Conservation (phyloP, 2,329 filamentous ascomycete species). For the Diaporthe destruens region DNA sequence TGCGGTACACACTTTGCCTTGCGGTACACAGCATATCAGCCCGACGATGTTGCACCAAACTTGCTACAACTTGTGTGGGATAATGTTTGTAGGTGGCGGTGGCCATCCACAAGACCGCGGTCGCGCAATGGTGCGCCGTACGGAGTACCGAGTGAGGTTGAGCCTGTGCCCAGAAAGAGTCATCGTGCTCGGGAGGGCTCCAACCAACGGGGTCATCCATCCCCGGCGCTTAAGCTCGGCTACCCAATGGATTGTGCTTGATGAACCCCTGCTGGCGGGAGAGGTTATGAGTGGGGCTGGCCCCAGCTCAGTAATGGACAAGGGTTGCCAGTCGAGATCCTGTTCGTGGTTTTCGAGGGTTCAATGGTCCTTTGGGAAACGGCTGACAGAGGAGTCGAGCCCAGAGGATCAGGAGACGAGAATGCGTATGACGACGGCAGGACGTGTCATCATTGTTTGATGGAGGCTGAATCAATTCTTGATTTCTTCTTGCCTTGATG, state of each 20-base stretch:
- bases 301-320: slow-evolving; percentile 19
- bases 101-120: background rate
- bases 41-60: background rate
- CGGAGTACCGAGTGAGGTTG: slow-evolving; percentile 21
- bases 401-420: slow-evolving; percentile 24
- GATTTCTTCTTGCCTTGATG: background rate
- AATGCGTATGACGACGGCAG: slow-evolving; percentile 15
- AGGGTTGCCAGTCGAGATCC: slow-evolving; percentile 28
- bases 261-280: slow-evolving; percentile 29
- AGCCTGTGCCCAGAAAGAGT: background rate
- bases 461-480: background rate
- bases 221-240: slow-evolving; percentile 37
- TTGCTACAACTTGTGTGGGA: background rate
- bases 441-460: slow-evolving; percentile 3
- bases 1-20: background rate
- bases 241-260: slow-evolving; percentile 35
- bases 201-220: slow-evolving; percentile 27
- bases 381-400: background rate
- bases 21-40: slow-evolving; percentile 15
- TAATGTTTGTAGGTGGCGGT: slow-evolving; percentile 8
- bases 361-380: background rate
- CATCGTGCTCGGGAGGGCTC: slow-evolving; percentile 22
- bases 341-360: background rate
- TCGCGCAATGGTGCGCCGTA: background rate
- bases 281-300: slow-evolving; percentile 36